Evolutionary conservation across 2,329 filamentous ascomycete genomes (phyloP), one percentile per base, ranked within the genome.

Genomic region (Penicillium sp.): DNA sequence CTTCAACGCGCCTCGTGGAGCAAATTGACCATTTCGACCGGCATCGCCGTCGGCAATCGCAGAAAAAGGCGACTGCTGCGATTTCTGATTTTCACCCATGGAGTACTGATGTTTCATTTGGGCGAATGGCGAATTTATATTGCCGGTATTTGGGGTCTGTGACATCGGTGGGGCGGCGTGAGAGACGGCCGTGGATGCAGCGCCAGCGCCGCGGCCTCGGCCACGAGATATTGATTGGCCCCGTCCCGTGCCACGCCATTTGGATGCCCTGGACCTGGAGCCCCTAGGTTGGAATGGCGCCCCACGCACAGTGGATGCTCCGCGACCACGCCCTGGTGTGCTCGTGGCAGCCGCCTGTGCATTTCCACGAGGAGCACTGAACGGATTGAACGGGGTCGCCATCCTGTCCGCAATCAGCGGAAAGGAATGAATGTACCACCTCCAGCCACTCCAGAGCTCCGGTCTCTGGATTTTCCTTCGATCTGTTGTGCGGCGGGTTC

Each of bases 351-450:
- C 38, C 16, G 40, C 50, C 40, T 53, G 50, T 40, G 58, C 62
- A 50, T 56, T 55, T 47, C 52, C 59, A 48, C 64, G 63, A 44
- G 52, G 52, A 26, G 57, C 55, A 41, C 50, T 53, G 51, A 63
- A 64, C 35, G 62, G 57, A 46, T 60, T 64, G 34, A 61, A 55
- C 32, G 62, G 58, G 48, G 56, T 56, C 50, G 61, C 58, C 64
- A 67, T 67, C 44, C 53, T 64, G 56, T 34, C 54, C 59, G 57
- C 52, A 37, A 45, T 47, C 39, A 58, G 57, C 57, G 54, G 51
- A 43, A 47, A 42, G 50, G 41, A 53, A 49, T 49, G 52, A 49
- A 53, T 46, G 43, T 46, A 46, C 55, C 50, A 22, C 42, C 44
- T 42, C 46, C 58, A 53, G 45, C 47, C 43, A 40, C 38, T 36